phyloP scores from a whole-genome alignment of 208 protist species.

The Sergeia podlipaevii region DNA sequence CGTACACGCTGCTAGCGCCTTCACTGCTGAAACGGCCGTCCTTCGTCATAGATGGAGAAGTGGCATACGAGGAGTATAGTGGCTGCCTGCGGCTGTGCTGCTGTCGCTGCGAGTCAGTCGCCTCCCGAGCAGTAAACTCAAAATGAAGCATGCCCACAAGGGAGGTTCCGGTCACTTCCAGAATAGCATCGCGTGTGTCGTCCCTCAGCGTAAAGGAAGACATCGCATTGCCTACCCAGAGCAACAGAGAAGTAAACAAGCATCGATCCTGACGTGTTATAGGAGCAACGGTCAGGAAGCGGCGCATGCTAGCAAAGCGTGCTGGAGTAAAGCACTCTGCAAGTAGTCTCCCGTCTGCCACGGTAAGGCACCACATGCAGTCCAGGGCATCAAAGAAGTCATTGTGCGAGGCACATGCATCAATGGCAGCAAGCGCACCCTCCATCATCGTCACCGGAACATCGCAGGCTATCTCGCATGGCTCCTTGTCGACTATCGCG shows the following conservation, averaged over 20 bases:
- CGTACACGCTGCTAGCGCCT: neutral
- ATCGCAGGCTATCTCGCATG: conserved; percentile 18
- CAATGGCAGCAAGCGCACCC: conserved; percentile 29
- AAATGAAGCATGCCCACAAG: conserved; percentile 40
- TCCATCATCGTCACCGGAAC: conserved; percentile 25
- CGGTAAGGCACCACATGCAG: conserved; percentile 63
- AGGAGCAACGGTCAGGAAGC: conserved; percentile 50
- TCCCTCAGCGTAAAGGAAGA: conserved; percentile 18
- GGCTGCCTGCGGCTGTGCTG: neutral
- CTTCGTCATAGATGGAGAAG: conserved; percentile 6
- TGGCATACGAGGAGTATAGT: conserved; percentile 18
- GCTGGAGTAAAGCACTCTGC: conserved; percentile 23
- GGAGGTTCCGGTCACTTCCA: conserved; percentile 19
- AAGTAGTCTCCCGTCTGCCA: conserved; percentile 33
- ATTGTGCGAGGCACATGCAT: conserved; percentile 35
- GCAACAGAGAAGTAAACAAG: conserved; percentile 60
- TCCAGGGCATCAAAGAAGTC: conserved; percentile 68
- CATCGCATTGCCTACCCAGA: conserved; percentile 60
- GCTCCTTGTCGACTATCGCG: conserved; percentile 30
- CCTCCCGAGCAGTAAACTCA: conserved; percentile 12
- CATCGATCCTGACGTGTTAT: conserved; percentile 58
- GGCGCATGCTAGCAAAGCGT: conserved; percentile 28
- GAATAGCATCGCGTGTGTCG: conserved; percentile 26
- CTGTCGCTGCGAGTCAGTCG: neutral
- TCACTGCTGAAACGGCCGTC: neutral